Evolutionary conservation across 352 stramenopile genomes (phyloP).

Genomic region (Pythium aristosporum): DNA sequence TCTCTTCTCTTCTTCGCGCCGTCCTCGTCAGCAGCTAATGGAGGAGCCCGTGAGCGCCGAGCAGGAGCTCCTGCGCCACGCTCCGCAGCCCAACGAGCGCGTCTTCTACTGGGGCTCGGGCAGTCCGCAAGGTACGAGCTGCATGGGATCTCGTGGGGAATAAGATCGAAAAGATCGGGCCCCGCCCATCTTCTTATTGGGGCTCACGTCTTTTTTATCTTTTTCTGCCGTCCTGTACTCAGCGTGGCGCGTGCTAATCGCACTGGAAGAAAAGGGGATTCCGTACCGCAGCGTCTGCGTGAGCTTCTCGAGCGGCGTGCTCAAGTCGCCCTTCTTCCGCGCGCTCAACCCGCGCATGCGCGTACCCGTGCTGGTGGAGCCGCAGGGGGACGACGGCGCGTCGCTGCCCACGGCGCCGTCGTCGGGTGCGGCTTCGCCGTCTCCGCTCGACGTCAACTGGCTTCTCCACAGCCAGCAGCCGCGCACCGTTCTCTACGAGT

Average conservation of each 20-base stretch:
- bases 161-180: no score
- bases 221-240: background rate
- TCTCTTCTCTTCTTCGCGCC: background rate
- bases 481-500: constrained; percentile 75
- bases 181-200: background rate
- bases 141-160: background rate
- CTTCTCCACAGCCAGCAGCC: constrained; percentile 31
- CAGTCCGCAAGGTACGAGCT: constrained; percentile 65
- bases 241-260: constrained; percentile 85
- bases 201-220: background rate
- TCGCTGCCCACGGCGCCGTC: background rate
- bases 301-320: constrained; percentile 80
- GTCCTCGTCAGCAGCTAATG: background rate
- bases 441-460: constrained; percentile 10
- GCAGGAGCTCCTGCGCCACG: constrained; percentile 53
- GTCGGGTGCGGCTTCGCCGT: constrained; percentile 2
- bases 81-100: constrained; percentile 64
- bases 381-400: constrained; percentile 30
- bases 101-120: constrained; percentile 85
- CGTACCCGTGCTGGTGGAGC: constrained; percentile 79
- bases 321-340: constrained; percentile 78
- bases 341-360: constrained; percentile 80
- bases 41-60: constrained; percentile 39
- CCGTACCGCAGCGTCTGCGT: constrained; percentile 80
- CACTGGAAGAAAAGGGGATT: constrained; percentile 74